phyloP scores from a whole-genome alignment of 352 stramenopile species.

The Plasmopara viticola region DNA sequence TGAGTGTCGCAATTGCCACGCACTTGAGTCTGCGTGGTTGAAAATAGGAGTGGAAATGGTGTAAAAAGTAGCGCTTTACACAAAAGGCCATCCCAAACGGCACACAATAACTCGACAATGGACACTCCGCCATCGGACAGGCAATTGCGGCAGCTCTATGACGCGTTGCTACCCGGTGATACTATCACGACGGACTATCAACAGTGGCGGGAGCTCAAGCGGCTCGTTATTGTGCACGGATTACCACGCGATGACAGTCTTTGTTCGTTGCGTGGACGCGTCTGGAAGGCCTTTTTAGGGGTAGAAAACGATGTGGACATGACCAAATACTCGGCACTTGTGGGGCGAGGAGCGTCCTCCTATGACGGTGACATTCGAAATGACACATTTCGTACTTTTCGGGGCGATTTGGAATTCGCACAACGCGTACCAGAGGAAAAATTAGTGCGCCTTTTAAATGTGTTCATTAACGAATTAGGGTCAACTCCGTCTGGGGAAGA shows the following conservation, averaged over 20 bases:
- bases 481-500: slow-evolving; percentile 20
- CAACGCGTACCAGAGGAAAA: slow-evolving; percentile 87
- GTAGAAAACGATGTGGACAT: slow-evolving; percentile 57
- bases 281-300: slow-evolving; percentile 88
- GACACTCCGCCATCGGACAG: slow-evolving; percentile 1
- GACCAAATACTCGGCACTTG: slow-evolving; percentile 60
- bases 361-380: slow-evolving; percentile 88
- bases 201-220: slow-evolving; percentile 76
- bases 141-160: slow-evolving; percentile 19
- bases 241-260: slow-evolving; percentile 47
- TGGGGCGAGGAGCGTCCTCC: slow-evolving; percentile 64
- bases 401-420: slow-evolving; percentile 81
- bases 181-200: slow-evolving; percentile 62
- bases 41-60: slow-evolving; percentile 2
- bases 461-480: slow-evolving; percentile 85
- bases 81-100: background rate
- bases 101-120: slow-evolving; percentile 4
- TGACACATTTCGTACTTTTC: slow-evolving; percentile 90
- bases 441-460: slow-evolving; percentile 87
- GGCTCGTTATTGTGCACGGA: slow-evolving; percentile 74
- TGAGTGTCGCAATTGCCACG: slow-evolving; percentile 2
- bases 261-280: slow-evolving; percentile 71
- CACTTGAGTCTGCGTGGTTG: background rate
- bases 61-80: slow-evolving; percentile 9
- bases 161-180: slow-evolving; percentile 17